Evolutionary conservation across 2,329 filamentous ascomycete species (phyloP), one percentile per base, ranked within the genome.

Genomic region (Aspergillus transmontanensis): DNA sequence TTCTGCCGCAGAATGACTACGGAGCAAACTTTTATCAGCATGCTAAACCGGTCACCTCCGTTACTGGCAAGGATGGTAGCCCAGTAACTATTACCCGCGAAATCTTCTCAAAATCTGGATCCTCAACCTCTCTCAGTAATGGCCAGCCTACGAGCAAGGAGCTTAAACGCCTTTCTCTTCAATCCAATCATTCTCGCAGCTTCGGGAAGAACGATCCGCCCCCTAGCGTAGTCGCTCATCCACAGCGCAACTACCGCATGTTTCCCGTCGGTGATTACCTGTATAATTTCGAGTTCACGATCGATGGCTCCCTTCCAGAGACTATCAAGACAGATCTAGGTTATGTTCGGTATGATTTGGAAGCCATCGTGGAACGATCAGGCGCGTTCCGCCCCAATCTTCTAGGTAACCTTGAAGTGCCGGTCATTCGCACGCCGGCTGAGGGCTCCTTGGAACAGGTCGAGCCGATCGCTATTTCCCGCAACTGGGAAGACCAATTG

Each of bases 401-500:
- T 2, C 85, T 93, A 61, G 94, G 94, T 45, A 85, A 83, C 50
- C 92, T 93, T 75, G 93, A 97, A 76, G 89, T 97, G 3, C 86
- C 86, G 10, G 87, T 97, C 55, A 92, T 97, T 59, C 89, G 94
- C 51, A 89, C 95, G 4, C 94, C 94, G 0, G 88, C 94, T 56
- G 93, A 96, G 78, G 87, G 93, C 53, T 97, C 93, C 0, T 82
- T 97, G 28, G 94, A 97, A 77, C 93, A 93, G 77, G 90, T 93
- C 30, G 94, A 97, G 74, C 94, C 94, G 3, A 97, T 97, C 71
- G 94, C 93, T 12, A 97, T 97, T 72, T 94, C 91, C 67, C 85
- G 94, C 23, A 93, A 92, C 66, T 97, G 94, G 94, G 94, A 97
- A 75, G 93, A 97, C 69, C 94, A 97, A 73, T 83, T 97, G 36